phyloP scores from a whole-genome alignment of 2,329 filamentous ascomycete species.

The Cytospora piceicola region DNA sequence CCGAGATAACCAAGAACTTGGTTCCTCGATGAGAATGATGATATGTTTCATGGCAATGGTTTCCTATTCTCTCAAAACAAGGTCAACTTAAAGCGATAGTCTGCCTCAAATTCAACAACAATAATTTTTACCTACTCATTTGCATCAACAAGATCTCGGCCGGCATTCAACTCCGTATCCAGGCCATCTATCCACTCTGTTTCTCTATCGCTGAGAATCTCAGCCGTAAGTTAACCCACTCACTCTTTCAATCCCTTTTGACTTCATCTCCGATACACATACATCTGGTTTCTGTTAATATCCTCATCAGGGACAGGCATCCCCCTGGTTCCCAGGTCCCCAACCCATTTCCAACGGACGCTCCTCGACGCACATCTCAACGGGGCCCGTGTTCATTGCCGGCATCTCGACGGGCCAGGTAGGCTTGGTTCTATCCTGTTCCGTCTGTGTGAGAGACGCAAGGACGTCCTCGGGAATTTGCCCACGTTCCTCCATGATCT shows the following conservation, averaged over 20 bases:
- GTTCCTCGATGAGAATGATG: neutral
- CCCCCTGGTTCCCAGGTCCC: conserved; percentile 3
- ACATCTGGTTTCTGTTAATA: conserved; percentile 3
- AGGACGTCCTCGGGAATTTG: conserved; percentile 9
- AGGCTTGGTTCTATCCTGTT: conserved; percentile 8
- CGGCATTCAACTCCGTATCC: neutral
- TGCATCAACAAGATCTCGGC: neutral
- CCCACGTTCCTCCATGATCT: conserved; percentile 8
- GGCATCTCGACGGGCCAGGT: conserved; percentile 11
- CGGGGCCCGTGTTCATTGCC: conserved; percentile 9
- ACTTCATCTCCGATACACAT: neutral
- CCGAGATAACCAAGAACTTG: neutral
- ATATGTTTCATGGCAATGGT: neutral
- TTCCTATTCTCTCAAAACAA: too few relatives aligned
- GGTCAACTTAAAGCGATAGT: too few relatives aligned
- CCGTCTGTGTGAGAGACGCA: neutral
- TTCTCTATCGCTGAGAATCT: too few relatives aligned
- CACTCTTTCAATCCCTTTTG: too few relatives aligned
- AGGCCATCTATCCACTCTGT: neutral
- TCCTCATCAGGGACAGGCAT: conserved; percentile 8
- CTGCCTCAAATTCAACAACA: too few relatives aligned
- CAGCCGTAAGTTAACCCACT: neutral
- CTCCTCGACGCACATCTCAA: conserved; percentile 13
- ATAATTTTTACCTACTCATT: neutral
- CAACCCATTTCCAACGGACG: conserved; percentile 8